Evolutionary conservation across 768 basidiomycete species (phyloP), one percentile per base, ranked within the genome.

Genomic region (Pleurotus eryngii): DNA sequence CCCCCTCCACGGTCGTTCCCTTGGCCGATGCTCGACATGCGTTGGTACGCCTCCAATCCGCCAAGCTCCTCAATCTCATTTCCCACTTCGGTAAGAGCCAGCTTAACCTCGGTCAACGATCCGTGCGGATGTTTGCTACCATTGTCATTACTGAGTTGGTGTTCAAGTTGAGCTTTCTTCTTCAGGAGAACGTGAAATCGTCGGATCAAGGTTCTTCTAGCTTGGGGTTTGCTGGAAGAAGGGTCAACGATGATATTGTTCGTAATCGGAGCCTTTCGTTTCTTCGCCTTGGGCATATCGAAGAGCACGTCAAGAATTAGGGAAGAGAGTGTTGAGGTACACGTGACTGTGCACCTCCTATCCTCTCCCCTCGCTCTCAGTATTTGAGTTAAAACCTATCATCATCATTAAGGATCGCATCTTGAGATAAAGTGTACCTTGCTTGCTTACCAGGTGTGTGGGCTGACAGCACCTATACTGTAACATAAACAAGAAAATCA

Each of bases 1-100:
- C 94, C 95, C 3, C 95, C 95, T 7, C 95, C 95, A 53, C 95
- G 76, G 58, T 93, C 89, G 6, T 72, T 76, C 2, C 84, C 81
- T 66, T 97, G 95, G 1, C 95, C 95, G 14, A 89, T 76, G 55
- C 73, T 80, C 30, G 92, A 95, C 81, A 94, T 91, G 39, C 75
- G 79, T 68, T 97, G 94, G 68, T 97, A 97, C 22, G 74, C 75
- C 55, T 85, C 83, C 38, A 97, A 65, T 1, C 92, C 94, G 3
- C 94, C 94, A n/a, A 92, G 72, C 11, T 72, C 71, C 2, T 79
- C 77, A 15, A 96, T 85, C 64, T 90, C 79, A 12, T 69, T 58
- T 42, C 87, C 81, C 14, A 93, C 74, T n/a, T 79, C 74, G 2
- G 60, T 70, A 38, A 91, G 66, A 53, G 76, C 76, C 9, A 54